These are phyloP conservation scores for Populus euphratica DNA, from an alignment of 345 rosid species.

Conservation along the genomic window DNA sequence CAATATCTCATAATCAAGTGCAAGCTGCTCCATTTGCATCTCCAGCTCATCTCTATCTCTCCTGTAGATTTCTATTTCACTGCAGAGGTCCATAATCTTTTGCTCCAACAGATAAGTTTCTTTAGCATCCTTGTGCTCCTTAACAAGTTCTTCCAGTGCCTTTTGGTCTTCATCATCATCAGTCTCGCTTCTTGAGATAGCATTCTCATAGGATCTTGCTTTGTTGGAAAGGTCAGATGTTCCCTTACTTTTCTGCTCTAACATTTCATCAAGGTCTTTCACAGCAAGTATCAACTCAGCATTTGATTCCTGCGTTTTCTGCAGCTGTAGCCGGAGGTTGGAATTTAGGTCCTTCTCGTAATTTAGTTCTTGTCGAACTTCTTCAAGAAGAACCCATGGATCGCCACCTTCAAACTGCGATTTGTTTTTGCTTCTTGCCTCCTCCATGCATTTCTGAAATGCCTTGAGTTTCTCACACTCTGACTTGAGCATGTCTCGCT, in stretches of 20 bases:
- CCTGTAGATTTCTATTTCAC: conserved; percentile 72
- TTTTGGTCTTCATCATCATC: conserved; percentile 81
- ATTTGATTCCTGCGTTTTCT: conserved; percentile 86
- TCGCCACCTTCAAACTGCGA: conserved; percentile 22
- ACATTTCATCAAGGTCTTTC: conserved; percentile 73
- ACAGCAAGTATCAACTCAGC: conserved; percentile 84
- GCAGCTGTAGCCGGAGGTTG: conserved; percentile 41
- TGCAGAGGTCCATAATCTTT: conserved; percentile 58
- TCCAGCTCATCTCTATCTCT: conserved; percentile 83
- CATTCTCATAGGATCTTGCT: conserved; percentile 26
- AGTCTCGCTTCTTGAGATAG: conserved; percentile 34
- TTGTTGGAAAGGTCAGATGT: conserved; percentile 25
- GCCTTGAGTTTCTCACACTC: conserved; percentile 27
- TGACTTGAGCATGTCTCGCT: conserved; percentile 23
- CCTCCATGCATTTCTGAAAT: conserved; percentile 22
- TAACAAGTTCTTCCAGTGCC: conserved; percentile 80
- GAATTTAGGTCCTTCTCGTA: conserved; percentile 33
- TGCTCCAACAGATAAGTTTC: conserved; percentile 57
- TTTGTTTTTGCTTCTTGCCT: conserved; percentile 24
- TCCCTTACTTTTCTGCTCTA: conserved; percentile 54
- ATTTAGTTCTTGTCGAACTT: conserved; percentile 25
- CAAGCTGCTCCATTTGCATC: conserved; percentile 93
- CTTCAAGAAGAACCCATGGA: conserved; percentile 26
- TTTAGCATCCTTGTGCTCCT: conserved; percentile 53
- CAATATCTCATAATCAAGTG: conserved; percentile 89